These are phyloP conservation scores for Claviceps humidiphila DNA, from an alignment of 2,329 filamentous ascomycete genomes.

Conservation along the genomic window DNA sequence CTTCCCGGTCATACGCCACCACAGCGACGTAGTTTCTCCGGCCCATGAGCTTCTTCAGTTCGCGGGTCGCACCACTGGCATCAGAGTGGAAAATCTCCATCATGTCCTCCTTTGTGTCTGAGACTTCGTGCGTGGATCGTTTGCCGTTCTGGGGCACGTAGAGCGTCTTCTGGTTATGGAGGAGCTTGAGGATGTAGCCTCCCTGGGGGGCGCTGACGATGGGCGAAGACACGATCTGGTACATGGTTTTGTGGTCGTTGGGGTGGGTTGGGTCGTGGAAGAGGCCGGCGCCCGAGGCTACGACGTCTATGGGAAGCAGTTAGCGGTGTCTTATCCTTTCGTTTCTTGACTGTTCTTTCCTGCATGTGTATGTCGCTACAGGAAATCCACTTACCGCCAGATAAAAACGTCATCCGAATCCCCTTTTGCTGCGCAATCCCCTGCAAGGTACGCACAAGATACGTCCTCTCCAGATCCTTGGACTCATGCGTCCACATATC, in stretches of 20 bases:
- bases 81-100: slow-evolving; percentile 98
- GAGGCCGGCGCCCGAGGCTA: slow-evolving; percentile 80
- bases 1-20: slow-evolving; percentile 86
- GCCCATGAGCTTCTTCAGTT: slow-evolving; percentile 86
- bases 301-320: slow-evolving; percentile 47
- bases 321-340: not conserved
- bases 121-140: slow-evolving; percentile 56
- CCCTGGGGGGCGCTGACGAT: slow-evolving; percentile 83
- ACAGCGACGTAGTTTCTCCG: slow-evolving; percentile 85
- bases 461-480: slow-evolving; percentile 93
- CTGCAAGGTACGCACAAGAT: slow-evolving; percentile 89
- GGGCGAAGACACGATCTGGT: slow-evolving; percentile 86
- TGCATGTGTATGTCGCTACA: no score
- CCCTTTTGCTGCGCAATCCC: slow-evolving; percentile 92
- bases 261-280: slow-evolving; percentile 89
- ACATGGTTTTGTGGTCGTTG: slow-evolving; percentile 97
- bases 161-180: slow-evolving; percentile 88
- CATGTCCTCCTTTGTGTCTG: slow-evolving; percentile 98
- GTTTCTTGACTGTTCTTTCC: no score
- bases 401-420: slow-evolving; percentile 92
- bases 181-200: slow-evolving; percentile 77
- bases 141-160: slow-evolving; percentile 86
- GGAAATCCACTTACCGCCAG: slow-evolving; percentile 48
- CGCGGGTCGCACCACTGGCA: slow-evolving; percentile 67
- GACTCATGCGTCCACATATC: slow-evolving; percentile 98